Evolutionary conservation across 306 rosid genomes (phyloP), one percentile per base, ranked within the genome.

Genomic region (Quercus berberidifolia): DNA sequence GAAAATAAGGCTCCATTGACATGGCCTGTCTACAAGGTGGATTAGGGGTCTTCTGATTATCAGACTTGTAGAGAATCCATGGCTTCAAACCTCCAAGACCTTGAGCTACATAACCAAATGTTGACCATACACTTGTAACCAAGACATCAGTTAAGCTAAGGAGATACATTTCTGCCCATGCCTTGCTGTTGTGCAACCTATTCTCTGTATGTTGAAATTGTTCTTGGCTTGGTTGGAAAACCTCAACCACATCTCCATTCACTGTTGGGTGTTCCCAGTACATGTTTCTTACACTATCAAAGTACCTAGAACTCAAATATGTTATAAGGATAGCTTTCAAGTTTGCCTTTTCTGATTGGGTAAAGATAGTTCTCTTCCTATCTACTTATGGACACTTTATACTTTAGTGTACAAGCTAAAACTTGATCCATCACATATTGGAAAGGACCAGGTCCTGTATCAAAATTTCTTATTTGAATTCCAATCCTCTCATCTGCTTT

Each of bases 1-100:
- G 93, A 87, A 89, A 91, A 76, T 92, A 91, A 4, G 96, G 96
- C 82, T 91, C 96, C 83, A 91, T 91, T 26, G 93, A 91, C 89
- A 88, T 87, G 85, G 90, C 96, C 23, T 80, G 86, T 1, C 12
- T 80, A 71, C 93, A 91, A 62, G 93, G 85, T 35, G 93, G 93
- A 69, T 87, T 73, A 0, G 93, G 96, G 55, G 87, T 83, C 0
- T 89, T 91, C 51, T 46, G 65, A 25, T 91, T 87, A 81, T 89
- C 91, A 0, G 93, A 89, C 75, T 91, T 91, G 87, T 86, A 77
- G 79, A 91, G 90, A 72, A 91, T 91, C 96, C 93, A 91, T 18
- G 96, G 96, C 46, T 81, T 87, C 69, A 91, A 74, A n/a, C 96
- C 96, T 3, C 93, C 91, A 67, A 91, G 92, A 56, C 93, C 86